Base-by-base conservation (phyloP, 2,329 filamentous ascomycete species). In the Penicillium italicum region DNA sequence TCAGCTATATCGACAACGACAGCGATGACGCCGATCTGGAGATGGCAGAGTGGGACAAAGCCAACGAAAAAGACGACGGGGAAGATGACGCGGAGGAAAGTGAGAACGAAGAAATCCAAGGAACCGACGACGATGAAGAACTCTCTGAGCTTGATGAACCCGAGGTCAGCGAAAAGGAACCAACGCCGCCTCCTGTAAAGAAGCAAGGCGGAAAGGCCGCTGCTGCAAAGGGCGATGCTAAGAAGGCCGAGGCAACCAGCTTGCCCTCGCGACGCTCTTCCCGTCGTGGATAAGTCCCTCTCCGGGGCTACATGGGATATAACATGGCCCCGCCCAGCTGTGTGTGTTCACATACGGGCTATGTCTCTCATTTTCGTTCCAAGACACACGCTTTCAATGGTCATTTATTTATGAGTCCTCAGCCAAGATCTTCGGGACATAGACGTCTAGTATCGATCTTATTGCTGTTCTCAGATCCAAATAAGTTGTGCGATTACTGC, bases 1-100 rank as follows among this genome's bases (percentile, higher is more conserved):
- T 78, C 57, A 77, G 72, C 57, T 78, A 79, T 57, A 74, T 68
- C 5, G 77, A 80, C 53, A 72, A 70, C 20, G 73, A 75, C 56
- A 78, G 73, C 41, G 75, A 75, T 33, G 75, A 77, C 34, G 75
- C 76, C 20, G 75, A 77, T 46, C 62, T 69, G 38, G 74, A 77
- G 50, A 74, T 78, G 67, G 68, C 72, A 34, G 69, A 74, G 37
- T 71, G 67, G 65, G 66, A 74, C 33, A 58, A 72, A 56, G 60
- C 66, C 16, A 54, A 67, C 20, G 57, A 62, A 12, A 61, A 69
- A 26, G 64, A 64, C 33, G 66, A 69, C 47, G 64, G 69, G 2
- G 66, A 72, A 33, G 64, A 65, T 16, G 50, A 63, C 3, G 60
- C 57, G 10, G 58, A 62, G 26, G 46, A 55, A 22, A 52, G 59